Conservation (phyloP, 1,284 basidiomycete genomes). For the Coniferiporia sulphurascens region DNA sequence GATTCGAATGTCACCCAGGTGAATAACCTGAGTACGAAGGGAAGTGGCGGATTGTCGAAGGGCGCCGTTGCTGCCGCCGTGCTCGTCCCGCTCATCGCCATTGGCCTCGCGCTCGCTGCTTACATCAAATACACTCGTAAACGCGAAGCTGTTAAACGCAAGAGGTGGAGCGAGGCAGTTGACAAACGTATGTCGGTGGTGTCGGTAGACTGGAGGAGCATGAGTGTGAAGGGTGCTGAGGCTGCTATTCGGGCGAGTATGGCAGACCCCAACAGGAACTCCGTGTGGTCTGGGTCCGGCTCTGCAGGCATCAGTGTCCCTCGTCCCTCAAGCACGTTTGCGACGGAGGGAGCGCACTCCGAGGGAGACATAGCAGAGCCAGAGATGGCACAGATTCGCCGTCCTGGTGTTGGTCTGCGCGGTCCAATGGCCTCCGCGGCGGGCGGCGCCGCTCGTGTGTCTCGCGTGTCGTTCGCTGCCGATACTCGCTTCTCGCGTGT, state of each 20-base stretch:
- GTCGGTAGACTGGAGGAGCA: constrained; percentile 69
- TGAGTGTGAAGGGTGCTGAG: constrained; percentile 66
- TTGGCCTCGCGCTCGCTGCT: constrained; percentile 39
- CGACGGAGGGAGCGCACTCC: constrained; percentile 40
- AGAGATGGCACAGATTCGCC: constrained; percentile 50
- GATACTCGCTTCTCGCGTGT: constrained; percentile 43
- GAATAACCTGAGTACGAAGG: constrained; percentile 29
- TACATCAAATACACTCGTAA: constrained; percentile 59
- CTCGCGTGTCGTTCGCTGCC: constrained; percentile 71
- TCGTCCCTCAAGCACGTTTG: constrained; percentile 45
- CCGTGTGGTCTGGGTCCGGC: constrained; percentile 49
- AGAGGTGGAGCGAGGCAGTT: constrained; percentile 64
- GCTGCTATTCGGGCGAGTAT: constrained; percentile 71
- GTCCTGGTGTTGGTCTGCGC: constrained; percentile 29
- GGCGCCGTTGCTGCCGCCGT: constrained; percentile 78
- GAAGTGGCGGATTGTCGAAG: constrained; percentile 37
- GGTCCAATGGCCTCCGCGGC: constrained; percentile 41
- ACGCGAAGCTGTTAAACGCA: constrained; percentile 55
- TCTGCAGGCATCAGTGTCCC: constrained; percentile 32
- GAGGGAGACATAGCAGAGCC: constrained; percentile 27
- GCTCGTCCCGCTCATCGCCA: constrained; percentile 62
- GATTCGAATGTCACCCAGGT: constrained; percentile 33
- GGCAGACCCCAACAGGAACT: constrained; percentile 39
- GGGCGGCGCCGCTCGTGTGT: constrained; percentile 41
- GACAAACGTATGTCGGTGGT: constrained; percentile 83